These are phyloP conservation scores for Cytospora piceicola DNA, from an alignment of 2,329 filamentous ascomycete genomes.

Conservation along the genomic window DNA sequence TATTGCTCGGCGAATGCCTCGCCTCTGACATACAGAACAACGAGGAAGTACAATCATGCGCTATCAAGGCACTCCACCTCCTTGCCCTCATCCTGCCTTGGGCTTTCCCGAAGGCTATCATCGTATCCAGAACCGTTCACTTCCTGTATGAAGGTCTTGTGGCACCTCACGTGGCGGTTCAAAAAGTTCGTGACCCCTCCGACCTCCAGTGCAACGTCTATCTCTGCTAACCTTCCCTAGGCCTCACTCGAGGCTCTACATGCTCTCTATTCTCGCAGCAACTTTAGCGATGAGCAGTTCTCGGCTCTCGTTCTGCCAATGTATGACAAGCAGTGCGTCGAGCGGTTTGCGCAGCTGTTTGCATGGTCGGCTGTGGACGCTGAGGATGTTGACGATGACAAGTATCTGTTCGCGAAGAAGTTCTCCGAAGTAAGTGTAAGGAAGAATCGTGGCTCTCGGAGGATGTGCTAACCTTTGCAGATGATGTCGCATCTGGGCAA, in stretches of 20 bases:
- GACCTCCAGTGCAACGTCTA: neutral
- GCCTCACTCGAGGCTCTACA: conserved; percentile 83
- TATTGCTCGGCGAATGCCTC: conserved; percentile 75
- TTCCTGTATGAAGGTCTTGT: conserved; percentile 74
- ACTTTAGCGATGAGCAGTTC: conserved; percentile 79
- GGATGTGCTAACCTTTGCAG: conserved; percentile 47
- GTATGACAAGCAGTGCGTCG: conserved; percentile 72
- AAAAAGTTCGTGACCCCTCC: conserved; percentile 63
- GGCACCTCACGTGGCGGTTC: conserved; percentile 69
- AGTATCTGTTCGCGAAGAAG: conserved; percentile 91
- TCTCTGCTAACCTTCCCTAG: conserved; percentile 48
- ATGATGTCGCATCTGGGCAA: conserved; percentile 84
- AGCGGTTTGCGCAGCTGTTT: conserved; percentile 73
- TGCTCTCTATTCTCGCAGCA: conserved; percentile 75
- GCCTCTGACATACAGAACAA: conserved; percentile 66
- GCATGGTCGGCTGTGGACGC: conserved; percentile 80
- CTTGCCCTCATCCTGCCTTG: conserved; percentile 82
- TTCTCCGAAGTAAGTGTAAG: conserved; percentile 74
- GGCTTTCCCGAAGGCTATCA: conserved; percentile 83
- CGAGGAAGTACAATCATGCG: conserved; percentile 69
- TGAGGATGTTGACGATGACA: conserved; percentile 85
- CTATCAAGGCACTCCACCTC: conserved; percentile 75
- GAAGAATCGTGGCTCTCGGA: neutral
- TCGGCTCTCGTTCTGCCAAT: conserved; percentile 76
- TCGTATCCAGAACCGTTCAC: conserved; percentile 70